Base-by-base conservation (phyloP, 1,139 yeast species). In the Lipomyces yarrowii region DNA sequence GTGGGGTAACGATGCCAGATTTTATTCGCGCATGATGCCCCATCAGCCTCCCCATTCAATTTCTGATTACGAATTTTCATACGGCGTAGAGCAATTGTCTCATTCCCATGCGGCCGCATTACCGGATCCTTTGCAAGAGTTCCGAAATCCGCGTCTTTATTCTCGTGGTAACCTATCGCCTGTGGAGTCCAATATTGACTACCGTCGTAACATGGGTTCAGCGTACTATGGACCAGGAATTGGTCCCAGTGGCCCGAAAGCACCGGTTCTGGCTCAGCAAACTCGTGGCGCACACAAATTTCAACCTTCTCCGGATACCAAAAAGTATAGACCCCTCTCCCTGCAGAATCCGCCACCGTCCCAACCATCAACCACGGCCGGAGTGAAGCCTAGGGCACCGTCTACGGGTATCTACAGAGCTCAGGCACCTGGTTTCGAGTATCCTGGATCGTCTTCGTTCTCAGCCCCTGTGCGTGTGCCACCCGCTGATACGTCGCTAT, bases 131-230 rank as follows among this genome's bases (percentile, higher is more conserved):
- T 30, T 62, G 56, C 64, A 62, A 37, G 64, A 62, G 33, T 62
- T 62, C 53, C 59, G 64, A n/a, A 62, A 62, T 39, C 64, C 64
- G 10, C 61, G 64, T n/a, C 62, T 52, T 23, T 56, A 46, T 55
- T 30, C 62, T 7, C 62, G 58, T 7, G 64, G 60, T 5, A 46
- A 56, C 21, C 59, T 62, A 56, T 62, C 64, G 10, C 62, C 63
- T 2, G 53, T 21, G 11, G 61, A 57, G 33, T 18, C 58, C 13
- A 21, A 57, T 5, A 2, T 54, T 10, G 64, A 62, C n/a, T 62
- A 62, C 39, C 60, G 61, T 3, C 32, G 61, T 23, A n/a, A 42
- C 13, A 58, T 54, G 56, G 6, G 55, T 7, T 61, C 58, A 23
- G 15, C 61, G 13, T 54, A 57, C 54, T 53, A 37, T 30, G 26